Evolutionary conservation across 2,329 filamentous ascomycete genomes (phyloP).

Genomic region (Coniella lustricola): DNA sequence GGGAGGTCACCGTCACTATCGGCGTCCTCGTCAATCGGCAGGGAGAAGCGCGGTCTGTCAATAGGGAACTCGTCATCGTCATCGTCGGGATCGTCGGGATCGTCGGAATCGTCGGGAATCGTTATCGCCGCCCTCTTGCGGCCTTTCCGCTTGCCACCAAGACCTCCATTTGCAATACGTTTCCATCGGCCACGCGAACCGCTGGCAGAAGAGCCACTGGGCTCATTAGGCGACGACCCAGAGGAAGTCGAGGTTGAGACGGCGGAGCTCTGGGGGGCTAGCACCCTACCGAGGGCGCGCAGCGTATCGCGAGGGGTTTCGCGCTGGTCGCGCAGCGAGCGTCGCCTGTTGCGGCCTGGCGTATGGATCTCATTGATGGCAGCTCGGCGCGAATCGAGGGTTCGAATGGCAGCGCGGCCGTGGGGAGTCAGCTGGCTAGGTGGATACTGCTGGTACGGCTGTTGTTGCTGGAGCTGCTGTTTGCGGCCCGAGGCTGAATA

Average conservation of each 20-base stretch:
- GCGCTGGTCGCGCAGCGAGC: slow-evolving; percentile 48
- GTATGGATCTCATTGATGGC: slow-evolving; percentile 54
- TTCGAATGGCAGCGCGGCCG: slow-evolving; percentile 51
- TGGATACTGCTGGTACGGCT: too few species aligned
- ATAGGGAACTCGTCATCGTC: slow-evolving; percentile 46
- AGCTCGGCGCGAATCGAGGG: slow-evolving; percentile 51
- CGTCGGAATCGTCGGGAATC: slow-evolving; percentile 34
- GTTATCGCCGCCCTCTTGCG: slow-evolving; percentile 20
- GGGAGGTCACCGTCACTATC: slow-evolving; percentile 44
- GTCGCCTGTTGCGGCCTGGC: slow-evolving; percentile 50
- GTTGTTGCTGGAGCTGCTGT: too few species aligned
- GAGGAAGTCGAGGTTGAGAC: slow-evolving; percentile 36
- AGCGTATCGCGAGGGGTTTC: slow-evolving; percentile 49
- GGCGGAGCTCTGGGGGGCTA: slow-evolving; percentile 42
- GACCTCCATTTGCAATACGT: too few species aligned
- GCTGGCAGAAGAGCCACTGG: slow-evolving; percentile 10
- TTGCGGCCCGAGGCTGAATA: slow-evolving; percentile 39
- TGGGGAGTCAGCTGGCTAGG: slow-evolving; percentile 43
- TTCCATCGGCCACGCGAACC: slow-evolving; percentile 17
- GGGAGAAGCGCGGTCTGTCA: slow-evolving; percentile 46
- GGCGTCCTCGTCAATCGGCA: slow-evolving; percentile 44
- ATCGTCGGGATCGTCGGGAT: slow-evolving; percentile 38
- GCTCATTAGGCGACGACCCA: slow-evolving; percentile 26
- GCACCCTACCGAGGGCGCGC: slow-evolving; percentile 45
- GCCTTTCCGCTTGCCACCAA: not conserved